Conservation (phyloP, 495 filamentous ascomycete species). For the Clavariopsis aquatica region DNA sequence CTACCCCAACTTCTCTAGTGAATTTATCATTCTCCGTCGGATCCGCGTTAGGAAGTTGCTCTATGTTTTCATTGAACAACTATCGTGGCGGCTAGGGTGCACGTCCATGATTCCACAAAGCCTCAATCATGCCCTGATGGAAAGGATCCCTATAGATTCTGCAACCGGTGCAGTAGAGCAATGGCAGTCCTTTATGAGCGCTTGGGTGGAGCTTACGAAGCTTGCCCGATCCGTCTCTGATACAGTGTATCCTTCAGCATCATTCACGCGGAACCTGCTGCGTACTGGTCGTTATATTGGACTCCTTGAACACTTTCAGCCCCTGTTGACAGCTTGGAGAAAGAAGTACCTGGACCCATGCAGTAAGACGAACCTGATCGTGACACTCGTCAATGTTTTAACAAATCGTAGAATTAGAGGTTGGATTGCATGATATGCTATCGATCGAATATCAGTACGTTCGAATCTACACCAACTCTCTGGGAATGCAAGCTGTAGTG, state of each 20-base stretch:
- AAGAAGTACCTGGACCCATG: slow-evolving; percentile 51
- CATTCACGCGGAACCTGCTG: slow-evolving; percentile 54
- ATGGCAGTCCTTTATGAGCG: slow-evolving; percentile 38
- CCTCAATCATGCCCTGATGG: slow-evolving; percentile 37
- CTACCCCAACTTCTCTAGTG: slow-evolving; percentile 21
- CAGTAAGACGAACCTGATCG: slow-evolving; percentile 27
- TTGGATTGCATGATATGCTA: slow-evolving; percentile 35
- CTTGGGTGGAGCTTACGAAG: slow-evolving; percentile 52
- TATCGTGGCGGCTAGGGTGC: slow-evolving; percentile 56
- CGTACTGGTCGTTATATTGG: slow-evolving; percentile 56
- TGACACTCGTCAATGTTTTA: neutral
- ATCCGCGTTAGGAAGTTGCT: slow-evolving; percentile 51
- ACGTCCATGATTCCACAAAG: slow-evolving; percentile 57
- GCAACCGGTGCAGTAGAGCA: slow-evolving; percentile 29
- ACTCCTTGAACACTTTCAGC: slow-evolving; percentile 56
- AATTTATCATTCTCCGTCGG: slow-evolving; percentile 25
- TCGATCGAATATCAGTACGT: slow-evolving; percentile 58
- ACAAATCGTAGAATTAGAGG: slow-evolving; percentile 24
- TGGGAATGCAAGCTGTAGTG: slow-evolving; percentile 59
- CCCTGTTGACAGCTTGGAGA: slow-evolving; percentile 53
- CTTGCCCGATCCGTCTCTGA: slow-evolving; percentile 56
- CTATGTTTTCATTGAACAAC: slow-evolving; percentile 57
- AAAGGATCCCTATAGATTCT: slow-evolving; percentile 31
- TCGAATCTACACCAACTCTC: slow-evolving; percentile 56
- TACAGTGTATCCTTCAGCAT: slow-evolving; percentile 56